A percentile compares a stretch with the other conserved stretches of the same genome.
phyloP scores from a whole-genome alignment of 2,329 filamentous ascomycete species.

The Gremmenia infestans region DNA sequence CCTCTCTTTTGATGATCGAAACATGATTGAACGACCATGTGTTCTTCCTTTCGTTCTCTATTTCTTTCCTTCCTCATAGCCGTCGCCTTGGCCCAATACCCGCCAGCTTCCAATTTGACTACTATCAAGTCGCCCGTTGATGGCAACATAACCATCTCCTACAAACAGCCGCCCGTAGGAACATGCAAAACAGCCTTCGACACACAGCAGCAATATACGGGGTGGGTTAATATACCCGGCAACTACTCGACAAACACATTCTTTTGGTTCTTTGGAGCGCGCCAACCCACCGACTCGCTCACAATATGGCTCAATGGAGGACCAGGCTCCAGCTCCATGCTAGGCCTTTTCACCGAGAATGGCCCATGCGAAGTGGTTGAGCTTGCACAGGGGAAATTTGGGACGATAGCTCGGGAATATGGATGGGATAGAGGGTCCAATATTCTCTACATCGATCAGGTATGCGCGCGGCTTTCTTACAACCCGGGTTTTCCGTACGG shows the following conservation, averaged over 20 bases:
- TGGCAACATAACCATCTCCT: slow-evolving; percentile 60
- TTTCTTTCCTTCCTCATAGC: slow-evolving; percentile 19
- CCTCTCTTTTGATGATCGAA: slow-evolving; percentile 12
- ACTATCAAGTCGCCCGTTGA: slow-evolving; percentile 59
- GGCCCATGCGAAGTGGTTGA: slow-evolving; percentile 51
- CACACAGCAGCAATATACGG: slow-evolving; percentile 64
- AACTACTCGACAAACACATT: slow-evolving; percentile 45
- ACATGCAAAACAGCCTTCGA: slow-evolving; percentile 62
- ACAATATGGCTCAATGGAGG: slow-evolving; percentile 66
- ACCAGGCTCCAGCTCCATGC: slow-evolving; percentile 59
- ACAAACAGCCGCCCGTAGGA: slow-evolving; percentile 55
- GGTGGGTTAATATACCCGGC: slow-evolving; percentile 61
- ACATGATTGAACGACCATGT: slow-evolving; percentile 29
- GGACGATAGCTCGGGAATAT: slow-evolving; percentile 55
- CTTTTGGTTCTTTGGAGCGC: slow-evolving; percentile 44
- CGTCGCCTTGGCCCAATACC: slow-evolving; percentile 32
- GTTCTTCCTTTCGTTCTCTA: slow-evolving; percentile 11
- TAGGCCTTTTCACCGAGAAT: slow-evolving; percentile 57
- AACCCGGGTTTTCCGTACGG: neutral
- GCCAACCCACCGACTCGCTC: slow-evolving; percentile 44
- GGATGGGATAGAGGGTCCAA: slow-evolving; percentile 60
- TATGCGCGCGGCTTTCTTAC: slow-evolving; percentile 25
- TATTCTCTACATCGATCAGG: slow-evolving; percentile 49
- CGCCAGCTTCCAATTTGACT: slow-evolving; percentile 41
- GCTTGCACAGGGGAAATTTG: slow-evolving; percentile 43